A percentile compares a stretch with the other conserved stretches of the same genome.
phyloP scores from a whole-genome alignment of 129 eudicot genomes.

The Logfia minima region DNA sequence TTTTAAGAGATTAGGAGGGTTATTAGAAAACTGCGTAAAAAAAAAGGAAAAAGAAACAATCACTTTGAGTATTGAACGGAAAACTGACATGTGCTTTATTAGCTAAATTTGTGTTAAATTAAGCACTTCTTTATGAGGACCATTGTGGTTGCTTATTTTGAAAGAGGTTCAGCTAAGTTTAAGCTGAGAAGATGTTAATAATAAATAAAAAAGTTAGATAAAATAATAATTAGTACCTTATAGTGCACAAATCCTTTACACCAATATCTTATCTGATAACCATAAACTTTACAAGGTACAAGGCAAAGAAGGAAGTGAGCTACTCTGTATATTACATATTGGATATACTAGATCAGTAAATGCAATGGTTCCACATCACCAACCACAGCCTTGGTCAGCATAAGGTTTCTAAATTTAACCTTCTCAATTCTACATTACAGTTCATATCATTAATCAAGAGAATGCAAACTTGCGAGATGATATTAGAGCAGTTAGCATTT shows the following conservation, averaged over 20 bases:
- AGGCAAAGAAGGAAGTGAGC: background rate
- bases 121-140: no score
- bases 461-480: background rate
- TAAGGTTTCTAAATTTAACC: background rate
- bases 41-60: no score
- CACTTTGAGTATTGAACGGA: no score
- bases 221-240: background rate
- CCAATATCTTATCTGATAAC: constrained; percentile 1
- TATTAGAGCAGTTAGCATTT: constrained; percentile 10
- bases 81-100: no score
- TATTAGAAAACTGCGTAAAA: no score
- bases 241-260: background rate
- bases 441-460: background rate
- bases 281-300: background rate
- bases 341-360: constrained; percentile 1
- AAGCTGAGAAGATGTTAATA: no score
- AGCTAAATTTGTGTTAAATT: no score
- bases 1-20: no score
- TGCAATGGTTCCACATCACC: constrained; percentile 2
- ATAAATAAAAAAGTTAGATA: background rate
- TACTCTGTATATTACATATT: background rate
- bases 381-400: constrained; percentile 14
- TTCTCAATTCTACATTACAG: background rate
- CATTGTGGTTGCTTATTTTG: no score
- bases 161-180: background rate